Evolutionary conservation across 2,329 filamentous ascomycete genomes (phyloP).

Genomic region (Scytalidium lignicola): DNA sequence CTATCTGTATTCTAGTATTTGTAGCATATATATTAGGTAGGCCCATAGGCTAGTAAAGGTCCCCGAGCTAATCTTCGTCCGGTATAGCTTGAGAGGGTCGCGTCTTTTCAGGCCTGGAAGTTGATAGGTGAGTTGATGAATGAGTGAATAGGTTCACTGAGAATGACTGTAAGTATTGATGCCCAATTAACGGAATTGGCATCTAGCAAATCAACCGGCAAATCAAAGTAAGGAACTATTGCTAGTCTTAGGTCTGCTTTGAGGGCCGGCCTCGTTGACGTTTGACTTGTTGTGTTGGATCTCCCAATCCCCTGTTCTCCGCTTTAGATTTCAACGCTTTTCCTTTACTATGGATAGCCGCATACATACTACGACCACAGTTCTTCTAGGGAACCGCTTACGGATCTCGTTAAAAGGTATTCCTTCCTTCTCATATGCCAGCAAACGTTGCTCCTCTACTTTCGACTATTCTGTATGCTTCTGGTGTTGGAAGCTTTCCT

Average conservation of each 20-base stretch:
- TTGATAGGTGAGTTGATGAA: too few species aligned
- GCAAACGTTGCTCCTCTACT: conserved; percentile 13
- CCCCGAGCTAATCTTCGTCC: too few species aligned
- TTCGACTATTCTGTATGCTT: conserved; percentile 8
- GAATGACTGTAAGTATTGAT: neutral
- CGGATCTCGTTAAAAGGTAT: conserved; percentile 15
- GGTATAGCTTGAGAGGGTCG: too few species aligned
- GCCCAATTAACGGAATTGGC: neutral
- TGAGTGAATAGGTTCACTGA: neutral
- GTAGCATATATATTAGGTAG: too few species aligned
- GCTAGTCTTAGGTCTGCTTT: neutral
- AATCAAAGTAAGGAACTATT: neutral
- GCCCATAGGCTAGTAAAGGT: too few species aligned
- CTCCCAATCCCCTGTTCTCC: neutral
- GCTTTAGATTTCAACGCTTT: conserved; percentile 30
- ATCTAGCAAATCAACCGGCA: neutral
- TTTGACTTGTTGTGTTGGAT: neutral
- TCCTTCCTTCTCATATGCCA: conserved; percentile 10
- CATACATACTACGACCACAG: conserved; percentile 11
- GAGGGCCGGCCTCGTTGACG: neutral
- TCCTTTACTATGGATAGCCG: conserved; percentile 11
- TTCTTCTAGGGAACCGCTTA: conserved; percentile 10
- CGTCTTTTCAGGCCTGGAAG: too few species aligned
- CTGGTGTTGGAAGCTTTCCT: conserved; percentile 6
- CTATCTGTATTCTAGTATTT: too few species aligned